A percentile compares a stretch with the other conserved stretches of the same genome.
Conservation (phyloP, 257 asterid species). For the Jacaranda copaia region DNA sequence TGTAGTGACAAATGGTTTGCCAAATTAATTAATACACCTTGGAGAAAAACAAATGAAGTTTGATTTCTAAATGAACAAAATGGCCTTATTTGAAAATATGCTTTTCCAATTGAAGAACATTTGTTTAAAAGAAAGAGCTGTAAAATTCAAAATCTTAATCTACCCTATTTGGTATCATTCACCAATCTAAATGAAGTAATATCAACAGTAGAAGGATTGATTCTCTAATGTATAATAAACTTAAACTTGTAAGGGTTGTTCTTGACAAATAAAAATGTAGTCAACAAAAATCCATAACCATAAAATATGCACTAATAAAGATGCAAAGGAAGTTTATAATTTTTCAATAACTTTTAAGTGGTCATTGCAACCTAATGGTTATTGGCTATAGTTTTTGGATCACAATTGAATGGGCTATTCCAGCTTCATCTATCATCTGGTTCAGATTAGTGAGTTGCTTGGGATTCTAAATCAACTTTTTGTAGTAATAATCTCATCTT, state of each 20-base stretch:
- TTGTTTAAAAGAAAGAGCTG: no score
- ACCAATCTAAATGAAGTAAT: background rate
- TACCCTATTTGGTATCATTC: background rate
- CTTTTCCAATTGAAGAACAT: no score
- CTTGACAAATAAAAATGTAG: conserved; percentile 10
- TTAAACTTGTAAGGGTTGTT: background rate
- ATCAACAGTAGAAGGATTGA: background rate
- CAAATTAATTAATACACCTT: no score
- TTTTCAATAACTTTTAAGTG: background rate
- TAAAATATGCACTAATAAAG: background rate
- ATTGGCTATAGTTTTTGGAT: conserved; percentile 69
- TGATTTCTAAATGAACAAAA: no score
- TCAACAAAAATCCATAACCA: background rate
- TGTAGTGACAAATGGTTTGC: no score
- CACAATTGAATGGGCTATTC: conserved; percentile 80
- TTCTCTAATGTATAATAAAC: background rate
- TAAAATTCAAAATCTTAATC: no score
- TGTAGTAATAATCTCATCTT: no score
- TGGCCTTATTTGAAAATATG: background rate
- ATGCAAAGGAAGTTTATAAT: background rate
- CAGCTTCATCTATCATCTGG: conserved; percentile 85
- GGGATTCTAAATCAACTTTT: conserved; percentile 44
- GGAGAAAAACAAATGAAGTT: no score
- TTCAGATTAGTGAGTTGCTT: conserved; percentile 66
- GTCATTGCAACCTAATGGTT: conserved; percentile 5